These are phyloP conservation scores for Astrothelium macrocarpum DNA, from an alignment of 495 filamentous ascomycete genomes.

Conservation along the genomic window DNA sequence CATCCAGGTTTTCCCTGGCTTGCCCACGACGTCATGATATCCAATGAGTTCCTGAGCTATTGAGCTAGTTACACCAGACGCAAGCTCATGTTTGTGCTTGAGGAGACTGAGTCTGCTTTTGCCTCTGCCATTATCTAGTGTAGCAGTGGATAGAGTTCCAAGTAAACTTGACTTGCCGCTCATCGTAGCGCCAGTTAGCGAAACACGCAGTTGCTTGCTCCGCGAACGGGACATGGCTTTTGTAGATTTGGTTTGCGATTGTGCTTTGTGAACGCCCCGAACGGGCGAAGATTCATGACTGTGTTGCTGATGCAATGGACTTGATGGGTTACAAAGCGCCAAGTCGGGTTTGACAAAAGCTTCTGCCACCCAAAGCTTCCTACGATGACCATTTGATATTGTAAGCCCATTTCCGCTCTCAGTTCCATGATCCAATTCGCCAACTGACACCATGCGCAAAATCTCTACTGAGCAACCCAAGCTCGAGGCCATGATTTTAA, in stretches of 20 bases:
- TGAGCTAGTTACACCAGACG: slow-evolving; percentile 83
- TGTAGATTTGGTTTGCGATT: background rate
- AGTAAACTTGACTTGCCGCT: slow-evolving; percentile 89
- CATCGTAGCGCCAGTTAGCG: slow-evolving; percentile 80
- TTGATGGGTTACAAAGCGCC: slow-evolving; percentile 14
- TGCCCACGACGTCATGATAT: slow-evolving; percentile 41
- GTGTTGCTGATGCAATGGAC: background rate
- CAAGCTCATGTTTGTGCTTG: slow-evolving; percentile 91
- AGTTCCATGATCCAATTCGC: slow-evolving; percentile 52
- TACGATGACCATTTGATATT: background rate
- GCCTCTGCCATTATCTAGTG: slow-evolving; percentile 84
- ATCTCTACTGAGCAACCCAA: slow-evolving; percentile 84
- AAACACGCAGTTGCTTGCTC: slow-evolving; percentile 67
- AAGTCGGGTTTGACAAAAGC: slow-evolving; percentile 62
- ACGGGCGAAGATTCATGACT: background rate
- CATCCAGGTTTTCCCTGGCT: slow-evolving; percentile 22
- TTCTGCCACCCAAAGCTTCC: slow-evolving; percentile 79
- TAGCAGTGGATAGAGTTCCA: slow-evolving; percentile 77
- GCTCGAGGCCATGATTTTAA: slow-evolving; percentile 83
- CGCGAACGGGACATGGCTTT: background rate
- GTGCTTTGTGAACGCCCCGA: background rate
- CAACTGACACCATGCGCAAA: slow-evolving; percentile 73
- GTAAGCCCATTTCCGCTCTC: background rate
- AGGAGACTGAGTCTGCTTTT: slow-evolving; percentile 77
- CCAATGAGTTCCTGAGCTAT: slow-evolving; percentile 88